Base-by-base conservation (phyloP, 139 green algal species). In the Picochlorum sp. region DNA sequence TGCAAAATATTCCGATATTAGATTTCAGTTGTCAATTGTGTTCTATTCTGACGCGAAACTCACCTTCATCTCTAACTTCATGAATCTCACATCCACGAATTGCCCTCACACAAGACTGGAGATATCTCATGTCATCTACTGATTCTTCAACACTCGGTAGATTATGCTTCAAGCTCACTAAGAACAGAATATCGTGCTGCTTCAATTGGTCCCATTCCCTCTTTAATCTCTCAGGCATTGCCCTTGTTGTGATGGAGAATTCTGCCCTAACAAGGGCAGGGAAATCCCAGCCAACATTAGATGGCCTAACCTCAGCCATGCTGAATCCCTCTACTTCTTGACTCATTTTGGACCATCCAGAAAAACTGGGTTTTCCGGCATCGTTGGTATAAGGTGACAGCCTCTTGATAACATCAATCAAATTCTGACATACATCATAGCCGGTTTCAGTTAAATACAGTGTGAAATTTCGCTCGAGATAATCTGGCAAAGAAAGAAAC, bases 391-490 rank as follows among this genome's bases (percentile, higher is more conserved):
- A 81, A 6, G 77, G 77, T 1, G 70, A 60, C 58, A 97, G 49
- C 20, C 91, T 80, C 47, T 71, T 62, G 31, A 96, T 63, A 44
- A 82, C 90, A 60, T 97, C 90, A 9, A 73, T 72, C 15, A 98
- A 68, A 68, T 99, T 92, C 64, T 97, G 92, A 9, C 92, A 73
- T 38, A 99, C 91, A 77, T 98, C 94, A 64, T 97, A 96, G 14
- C 94, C 92, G 4, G 94, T 92, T 76, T 98, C 91, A 67, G 98
- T 74, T 47, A 58, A 82, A 74, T 96, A 97, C 24, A 99, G 84
- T 75, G 96, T 82, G 77, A 98, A 98, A 77, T 96, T 96, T 69
- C 94, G 80, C 59, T 98, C 80, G 58, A 99, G 81, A 82, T 99
- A 99, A 81, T 99, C 94, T 44, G 86, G 62, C 11, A 86, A 69